Base-by-base conservation (phyloP, 371 early-diverging fungal species). In the Mortierella sp. region DNA sequence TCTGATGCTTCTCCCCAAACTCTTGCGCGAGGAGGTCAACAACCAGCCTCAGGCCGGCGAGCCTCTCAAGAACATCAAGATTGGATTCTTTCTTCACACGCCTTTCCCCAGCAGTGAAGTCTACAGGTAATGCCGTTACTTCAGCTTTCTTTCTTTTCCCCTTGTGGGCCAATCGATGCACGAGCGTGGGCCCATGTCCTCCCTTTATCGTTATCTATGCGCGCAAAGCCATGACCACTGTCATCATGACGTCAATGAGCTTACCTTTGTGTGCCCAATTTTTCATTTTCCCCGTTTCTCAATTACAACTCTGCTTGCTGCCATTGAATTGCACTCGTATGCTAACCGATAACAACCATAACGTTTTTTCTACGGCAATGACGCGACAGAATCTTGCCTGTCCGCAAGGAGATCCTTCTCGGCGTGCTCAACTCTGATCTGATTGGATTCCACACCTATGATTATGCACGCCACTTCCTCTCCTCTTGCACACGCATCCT, bases 51-150 rank as follows among this genome's bases (percentile, higher is more conserved):
- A 86, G 13, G 86, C 88, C 53, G 70, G 80, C 2, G 78, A 79
- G 50, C 78, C 89, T 26, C 85, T 88, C 54, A 90, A 90, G 81
- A 91, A 96, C 76, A 94, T 98, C 78, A 96, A 96, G 88, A 96
- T 99, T 79, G 99, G 99, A 44, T 98, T 98, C 92, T 99, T 99
- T 90, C 90, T 99, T 72, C 99, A 99, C 88, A 98, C 99, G 37
- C 98, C 99, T 16, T 99, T 99, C 91, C 99, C 99, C 1, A 95
- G 95, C 83, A 93, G 95, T 81, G 98, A 98, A 83, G 97, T 99
- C 61, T 98, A 98, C 90, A 93, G 96, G 88, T 92, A 89, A 73
- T 78, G 75, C 10, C 59, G 28, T 54, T 34, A n/a, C 73, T 59
- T 24, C 72, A 48, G 14, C 40, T 53, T 67, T 28, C 43, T 13